phyloP scores from a whole-genome alignment of 768 basidiomycete species.

The Leucocoprinus sp. region DNA sequence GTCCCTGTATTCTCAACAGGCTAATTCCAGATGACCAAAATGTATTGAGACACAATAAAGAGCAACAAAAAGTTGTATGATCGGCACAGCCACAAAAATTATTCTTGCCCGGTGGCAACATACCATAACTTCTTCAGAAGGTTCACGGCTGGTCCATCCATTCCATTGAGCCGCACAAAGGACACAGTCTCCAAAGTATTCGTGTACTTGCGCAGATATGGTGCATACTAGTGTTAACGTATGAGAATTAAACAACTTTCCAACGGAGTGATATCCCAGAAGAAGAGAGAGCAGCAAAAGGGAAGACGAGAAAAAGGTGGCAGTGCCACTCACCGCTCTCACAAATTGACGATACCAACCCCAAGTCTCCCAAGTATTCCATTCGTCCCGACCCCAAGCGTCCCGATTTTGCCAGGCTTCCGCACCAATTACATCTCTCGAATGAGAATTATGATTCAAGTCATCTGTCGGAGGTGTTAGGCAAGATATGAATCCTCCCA shows the following conservation, averaged over 20 bases:
- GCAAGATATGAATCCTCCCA: slow-evolving; percentile 68
- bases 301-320: not conserved
- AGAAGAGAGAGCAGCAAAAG: not conserved
- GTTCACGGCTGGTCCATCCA: slow-evolving; percentile 45
- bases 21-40: too few species aligned
- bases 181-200: slow-evolving; percentile 65
- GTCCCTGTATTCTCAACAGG: too few species aligned
- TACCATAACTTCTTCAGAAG: slow-evolving; percentile 66
- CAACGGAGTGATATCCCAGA: too few species aligned
- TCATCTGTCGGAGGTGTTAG: slow-evolving; percentile 40
- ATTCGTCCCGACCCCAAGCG: slow-evolving; percentile 65
- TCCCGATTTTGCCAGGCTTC: slow-evolving; percentile 64
- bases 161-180: slow-evolving; percentile 53
- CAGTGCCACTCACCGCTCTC: slow-evolving; percentile 47
- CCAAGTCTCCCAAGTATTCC: slow-evolving; percentile 85
- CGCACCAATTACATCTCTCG: slow-evolving; percentile 52
- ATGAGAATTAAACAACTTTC: too few species aligned
- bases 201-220: slow-evolving; percentile 68
- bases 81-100: not conserved
- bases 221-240: slow-evolving; percentile 77
- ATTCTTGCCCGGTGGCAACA: slow-evolving; percentile 55
- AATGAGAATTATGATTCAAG: slow-evolving; percentile 38
- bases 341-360: slow-evolving; percentile 90
- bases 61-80: not conserved
- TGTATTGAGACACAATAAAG: too few species aligned